Evolutionary conservation across 331 rosid genomes (phyloP).

Genomic region (Malus hybrid): DNA sequence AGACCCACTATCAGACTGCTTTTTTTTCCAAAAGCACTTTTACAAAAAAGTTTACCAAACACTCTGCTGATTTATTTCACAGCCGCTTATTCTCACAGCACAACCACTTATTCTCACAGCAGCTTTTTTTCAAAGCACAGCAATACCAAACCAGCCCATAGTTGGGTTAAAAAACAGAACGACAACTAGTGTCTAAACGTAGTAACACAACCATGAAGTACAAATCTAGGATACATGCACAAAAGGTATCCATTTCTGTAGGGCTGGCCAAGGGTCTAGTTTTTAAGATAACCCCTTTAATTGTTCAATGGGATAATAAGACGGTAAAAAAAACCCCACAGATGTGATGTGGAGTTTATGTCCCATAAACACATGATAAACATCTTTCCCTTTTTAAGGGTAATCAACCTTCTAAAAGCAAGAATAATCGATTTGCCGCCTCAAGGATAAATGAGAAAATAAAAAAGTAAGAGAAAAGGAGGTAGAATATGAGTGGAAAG

Average conservation of each 20-base stretch:
- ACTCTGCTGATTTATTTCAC: no score
- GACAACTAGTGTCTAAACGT: not conserved
- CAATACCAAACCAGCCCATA: no score
- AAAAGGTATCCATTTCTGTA: not conserved
- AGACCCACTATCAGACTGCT: no score
- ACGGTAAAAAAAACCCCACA: not conserved
- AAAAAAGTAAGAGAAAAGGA: not conserved
- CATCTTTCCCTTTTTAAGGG: not conserved
- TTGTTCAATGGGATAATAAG: not conserved
- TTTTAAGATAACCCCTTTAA: not conserved
- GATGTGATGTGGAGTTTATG: not conserved
- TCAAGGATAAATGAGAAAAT: not conserved
- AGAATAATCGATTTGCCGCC: not conserved
- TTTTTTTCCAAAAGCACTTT: no score
- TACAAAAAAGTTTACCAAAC: no score
- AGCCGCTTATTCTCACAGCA: no score
- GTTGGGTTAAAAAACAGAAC: slow-evolving; percentile 19
- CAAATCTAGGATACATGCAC: not conserved
- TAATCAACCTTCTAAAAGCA: not conserved
- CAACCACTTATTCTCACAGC: no score
- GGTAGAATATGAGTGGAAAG: not conserved
- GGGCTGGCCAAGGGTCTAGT: not conserved
- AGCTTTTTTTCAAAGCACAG: no score
- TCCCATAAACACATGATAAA: not conserved
- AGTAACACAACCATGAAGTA: no score